Percentiles rank a stretch among this genome's conserved stretches.
These are phyloP conservation scores for Mycothermus thermophilus DNA, from an alignment of 495 filamentous ascomycete genomes.

Conservation along the genomic window DNA sequence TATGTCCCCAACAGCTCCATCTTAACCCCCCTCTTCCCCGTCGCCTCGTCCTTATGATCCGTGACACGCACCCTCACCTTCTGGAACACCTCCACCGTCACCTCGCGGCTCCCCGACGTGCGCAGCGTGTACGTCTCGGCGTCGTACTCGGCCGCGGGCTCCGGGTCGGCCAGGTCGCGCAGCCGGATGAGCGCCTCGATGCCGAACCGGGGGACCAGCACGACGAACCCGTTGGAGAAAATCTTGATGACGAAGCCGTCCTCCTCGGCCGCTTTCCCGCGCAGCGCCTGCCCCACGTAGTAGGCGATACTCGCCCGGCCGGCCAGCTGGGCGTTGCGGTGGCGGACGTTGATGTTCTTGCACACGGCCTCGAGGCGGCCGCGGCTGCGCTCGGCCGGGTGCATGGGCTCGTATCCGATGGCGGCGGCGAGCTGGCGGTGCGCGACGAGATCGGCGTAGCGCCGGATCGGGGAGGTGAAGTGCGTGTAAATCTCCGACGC, in stretches of 20 bases:
- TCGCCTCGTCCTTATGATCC: conserved; percentile 83
- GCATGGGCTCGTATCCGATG: conserved; percentile 76
- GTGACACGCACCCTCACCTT: conserved; percentile 77
- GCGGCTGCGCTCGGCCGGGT: conserved; percentile 60
- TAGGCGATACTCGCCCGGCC: conserved; percentile 89
- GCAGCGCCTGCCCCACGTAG: conserved; percentile 91
- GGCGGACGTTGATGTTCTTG: conserved; percentile 94
- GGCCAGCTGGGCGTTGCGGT: conserved; percentile 91
- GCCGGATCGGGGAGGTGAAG: conserved; percentile 92
- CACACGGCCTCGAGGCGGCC: conserved; percentile 81
- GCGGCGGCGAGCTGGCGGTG: conserved; percentile 91
- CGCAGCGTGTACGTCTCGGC: conserved; percentile 65
- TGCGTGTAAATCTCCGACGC: conserved; percentile 96
- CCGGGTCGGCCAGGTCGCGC: conserved; percentile 62
- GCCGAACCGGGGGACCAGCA: conserved; percentile 88
- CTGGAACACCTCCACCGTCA: conserved; percentile 69
- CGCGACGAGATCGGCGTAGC: conserved; percentile 87
- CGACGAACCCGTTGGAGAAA: conserved; percentile 91
- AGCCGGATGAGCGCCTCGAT: conserved; percentile 84
- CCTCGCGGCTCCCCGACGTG: conserved; percentile 38
- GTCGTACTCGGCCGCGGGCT: conserved; percentile 68
- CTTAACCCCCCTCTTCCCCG: conserved; percentile 81
- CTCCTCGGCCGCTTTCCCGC: conserved; percentile 67
- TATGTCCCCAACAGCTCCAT: conserved; percentile 43
- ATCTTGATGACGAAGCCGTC: conserved; percentile 94